A percentile compares a stretch with the other conserved stretches of the same genome.
These are phyloP conservation scores for Gossypium bickii DNA, from an alignment of 345 rosid species.

Conservation along the genomic window DNA sequence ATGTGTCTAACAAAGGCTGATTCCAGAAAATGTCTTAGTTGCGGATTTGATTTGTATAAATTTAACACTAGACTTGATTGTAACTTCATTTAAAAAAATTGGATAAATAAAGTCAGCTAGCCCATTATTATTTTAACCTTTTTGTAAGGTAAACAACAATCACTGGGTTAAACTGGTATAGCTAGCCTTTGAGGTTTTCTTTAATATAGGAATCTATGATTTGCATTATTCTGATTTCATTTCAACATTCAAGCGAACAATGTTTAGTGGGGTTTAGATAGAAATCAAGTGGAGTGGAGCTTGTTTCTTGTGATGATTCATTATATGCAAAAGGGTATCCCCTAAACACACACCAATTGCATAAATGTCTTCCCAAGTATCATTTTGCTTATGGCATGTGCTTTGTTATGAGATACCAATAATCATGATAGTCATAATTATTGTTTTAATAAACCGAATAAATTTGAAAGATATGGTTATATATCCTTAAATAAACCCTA, in stretches of 20 bases:
- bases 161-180: too few relatives aligned
- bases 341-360: not conserved
- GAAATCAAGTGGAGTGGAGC: not conserved
- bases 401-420: not conserved
- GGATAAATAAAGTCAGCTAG: not conserved
- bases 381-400: constrained; percentile 3
- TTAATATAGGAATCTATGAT: not conserved
- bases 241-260: not conserved
- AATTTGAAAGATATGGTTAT: not conserved
- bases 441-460: constrained; percentile 9
- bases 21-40: not conserved
- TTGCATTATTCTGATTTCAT: too few relatives aligned
- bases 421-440: constrained; percentile 14
- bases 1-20: not conserved
- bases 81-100: too few relatives aligned
- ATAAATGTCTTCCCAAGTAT: constrained; percentile 2
- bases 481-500: not conserved
- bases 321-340: not conserved
- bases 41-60: too few relatives aligned
- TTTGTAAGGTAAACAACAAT: not conserved
- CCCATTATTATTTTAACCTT: not conserved
- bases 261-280: not conserved
- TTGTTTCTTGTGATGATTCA: not conserved
- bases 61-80: too few relatives aligned
- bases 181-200: too few relatives aligned